These are phyloP conservation scores for Penicillium herquei DNA, from an alignment of 495 filamentous ascomycete genomes.

Conservation along the genomic window DNA sequence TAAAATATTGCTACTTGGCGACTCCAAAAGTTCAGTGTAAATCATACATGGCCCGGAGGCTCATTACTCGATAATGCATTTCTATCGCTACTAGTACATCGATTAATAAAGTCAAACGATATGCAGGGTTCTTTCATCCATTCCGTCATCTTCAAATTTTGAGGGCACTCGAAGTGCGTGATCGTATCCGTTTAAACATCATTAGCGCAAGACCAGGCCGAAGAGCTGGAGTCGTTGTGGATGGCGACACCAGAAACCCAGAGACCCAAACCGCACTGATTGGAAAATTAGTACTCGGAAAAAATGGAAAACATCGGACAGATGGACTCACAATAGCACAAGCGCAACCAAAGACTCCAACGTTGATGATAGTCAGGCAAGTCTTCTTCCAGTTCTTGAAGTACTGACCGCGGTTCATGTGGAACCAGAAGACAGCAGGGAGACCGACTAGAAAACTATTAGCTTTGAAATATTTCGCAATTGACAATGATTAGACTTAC, in stretches of 20 bases:
- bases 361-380: slow-evolving; percentile 33
- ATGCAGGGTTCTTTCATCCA: background rate
- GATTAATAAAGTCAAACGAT: background rate
- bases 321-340: slow-evolving; percentile 31
- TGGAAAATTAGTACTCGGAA: slow-evolving; percentile 6
- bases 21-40: too few relatives aligned
- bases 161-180: too few relatives aligned
- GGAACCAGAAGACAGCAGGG: slow-evolving; percentile 42
- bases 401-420: slow-evolving; percentile 38
- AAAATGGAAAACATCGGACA: background rate
- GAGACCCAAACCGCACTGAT: slow-evolving; percentile 40
- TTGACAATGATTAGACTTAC: slow-evolving; percentile 14
- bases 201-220: slow-evolving; percentile 40
- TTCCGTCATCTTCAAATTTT: too few relatives aligned
- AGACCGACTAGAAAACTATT: slow-evolving; percentile 27
- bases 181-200: slow-evolving; percentile 14
- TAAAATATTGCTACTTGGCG: too few relatives aligned
- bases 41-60: too few relatives aligned
- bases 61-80: too few relatives aligned
- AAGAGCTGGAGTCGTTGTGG: slow-evolving; percentile 24
- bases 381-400: slow-evolving; percentile 28
- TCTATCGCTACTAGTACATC: too few relatives aligned
- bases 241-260: slow-evolving; percentile 40
- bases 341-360: slow-evolving; percentile 32
- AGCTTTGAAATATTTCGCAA: background rate